Evolutionary conservation across 2,329 filamentous ascomycete species (phyloP).

Genomic region (Alternaria arbusti): DNA sequence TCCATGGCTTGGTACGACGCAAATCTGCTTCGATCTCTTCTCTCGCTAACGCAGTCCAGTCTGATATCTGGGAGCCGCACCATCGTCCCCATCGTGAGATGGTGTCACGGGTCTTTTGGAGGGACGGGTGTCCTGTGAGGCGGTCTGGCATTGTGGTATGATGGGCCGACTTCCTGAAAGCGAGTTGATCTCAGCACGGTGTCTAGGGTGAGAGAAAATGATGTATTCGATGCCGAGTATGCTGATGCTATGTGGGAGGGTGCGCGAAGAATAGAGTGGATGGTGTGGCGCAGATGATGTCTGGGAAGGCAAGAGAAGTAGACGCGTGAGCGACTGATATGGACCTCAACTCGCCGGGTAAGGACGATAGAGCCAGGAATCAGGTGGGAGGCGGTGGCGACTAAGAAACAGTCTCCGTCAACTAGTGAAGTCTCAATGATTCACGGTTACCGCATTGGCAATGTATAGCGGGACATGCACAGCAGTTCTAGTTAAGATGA

Average conservation of each 20-base stretch:
- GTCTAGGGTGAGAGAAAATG: too few species aligned
- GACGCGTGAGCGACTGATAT: neutral
- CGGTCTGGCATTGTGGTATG: neutral
- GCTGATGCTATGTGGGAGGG: neutral
- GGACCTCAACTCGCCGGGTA: neutral
- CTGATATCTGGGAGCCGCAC: neutral
- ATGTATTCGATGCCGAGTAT: neutral
- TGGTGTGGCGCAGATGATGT: neutral
- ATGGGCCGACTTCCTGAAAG: neutral
- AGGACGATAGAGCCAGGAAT: neutral
- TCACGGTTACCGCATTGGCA: neutral
- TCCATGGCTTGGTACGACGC: neutral
- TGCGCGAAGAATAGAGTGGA: neutral
- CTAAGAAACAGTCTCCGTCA: neutral
- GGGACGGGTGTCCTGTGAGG: neutral
- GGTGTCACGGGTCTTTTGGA: neutral
- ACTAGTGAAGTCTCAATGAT: neutral
- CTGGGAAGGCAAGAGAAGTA: neutral
- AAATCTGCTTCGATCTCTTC: neutral
- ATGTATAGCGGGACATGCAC: neutral
- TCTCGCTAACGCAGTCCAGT: neutral
- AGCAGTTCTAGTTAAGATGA: neutral
- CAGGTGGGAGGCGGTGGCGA: neutral
- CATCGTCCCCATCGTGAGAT: neutral
- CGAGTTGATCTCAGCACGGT: neutral